phyloP scores from a whole-genome alignment of 495 filamentous ascomycete genomes.

The Tuber melanosporum region DNA sequence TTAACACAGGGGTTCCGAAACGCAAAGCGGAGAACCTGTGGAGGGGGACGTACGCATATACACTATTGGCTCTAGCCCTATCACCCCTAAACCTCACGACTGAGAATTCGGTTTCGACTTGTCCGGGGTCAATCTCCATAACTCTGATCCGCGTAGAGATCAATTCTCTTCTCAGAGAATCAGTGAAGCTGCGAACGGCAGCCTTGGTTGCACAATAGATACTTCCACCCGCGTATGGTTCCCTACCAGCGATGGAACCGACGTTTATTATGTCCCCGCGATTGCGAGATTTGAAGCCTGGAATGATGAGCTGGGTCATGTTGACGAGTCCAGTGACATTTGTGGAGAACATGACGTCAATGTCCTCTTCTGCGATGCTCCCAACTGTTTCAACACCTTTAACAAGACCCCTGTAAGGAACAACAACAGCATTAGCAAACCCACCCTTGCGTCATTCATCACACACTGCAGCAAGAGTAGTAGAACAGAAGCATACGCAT shows the following conservation, averaged over 20 bases:
- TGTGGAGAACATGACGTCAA: slow-evolving; percentile 79
- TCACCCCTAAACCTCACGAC: slow-evolving; percentile 90
- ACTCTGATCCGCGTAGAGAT: slow-evolving; percentile 78
- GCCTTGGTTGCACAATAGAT: slow-evolving; percentile 98
- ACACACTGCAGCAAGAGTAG: neutral
- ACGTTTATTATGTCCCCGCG: slow-evolving; percentile 94
- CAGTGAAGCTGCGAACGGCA: slow-evolving; percentile 82
- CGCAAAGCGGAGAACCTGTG: neutral
- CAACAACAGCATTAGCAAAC: slow-evolving; percentile 4
- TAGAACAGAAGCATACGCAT: slow-evolving; percentile 62
- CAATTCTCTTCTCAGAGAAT: slow-evolving; percentile 79
- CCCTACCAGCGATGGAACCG: slow-evolving; percentile 87
- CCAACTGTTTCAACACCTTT: slow-evolving; percentile 83
- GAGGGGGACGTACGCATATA: slow-evolving; percentile 67
- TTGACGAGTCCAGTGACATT: slow-evolving; percentile 93
- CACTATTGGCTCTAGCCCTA: slow-evolving; percentile 87
- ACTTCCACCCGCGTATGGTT: slow-evolving; percentile 79
- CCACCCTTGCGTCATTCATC: neutral
- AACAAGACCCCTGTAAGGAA: slow-evolving; percentile 63
- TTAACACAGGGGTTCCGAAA: slow-evolving; percentile 6
- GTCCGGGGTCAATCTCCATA: slow-evolving; percentile 90
- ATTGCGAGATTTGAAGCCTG: slow-evolving; percentile 76
- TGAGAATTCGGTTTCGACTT: slow-evolving; percentile 97
- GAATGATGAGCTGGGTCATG: slow-evolving; percentile 90
- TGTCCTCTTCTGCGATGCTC: slow-evolving; percentile 73